Conservation (phyloP, 306 rosid genomes). For the Psophocarpus tetragonolobus region DNA sequence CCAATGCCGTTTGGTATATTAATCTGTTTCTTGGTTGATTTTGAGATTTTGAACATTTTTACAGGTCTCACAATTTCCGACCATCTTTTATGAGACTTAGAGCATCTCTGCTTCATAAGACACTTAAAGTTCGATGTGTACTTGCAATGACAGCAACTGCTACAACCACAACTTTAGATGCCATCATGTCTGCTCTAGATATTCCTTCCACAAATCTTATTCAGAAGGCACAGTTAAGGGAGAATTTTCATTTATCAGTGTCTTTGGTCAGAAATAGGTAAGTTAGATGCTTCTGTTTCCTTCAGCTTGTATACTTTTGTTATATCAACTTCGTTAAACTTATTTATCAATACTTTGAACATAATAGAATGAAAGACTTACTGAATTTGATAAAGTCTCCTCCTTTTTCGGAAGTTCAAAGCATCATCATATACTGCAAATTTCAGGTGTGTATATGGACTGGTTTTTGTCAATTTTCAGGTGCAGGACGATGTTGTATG, state of each 20-base stretch:
- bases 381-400: conserved; percentile 71
- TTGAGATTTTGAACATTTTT: conserved; percentile 22
- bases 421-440: conserved; percentile 94
- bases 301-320: conserved; percentile 4
- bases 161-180: conserved; percentile 73
- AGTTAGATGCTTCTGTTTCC: conserved; percentile 40
- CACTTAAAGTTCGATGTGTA: conserved; percentile 65
- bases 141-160: conserved; percentile 99
- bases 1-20: conserved; percentile 13
- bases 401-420: conserved; percentile 67
- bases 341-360: conserved; percentile 21
- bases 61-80: conserved; percentile 95
- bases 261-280: conserved; percentile 73
- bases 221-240: conserved; percentile 61
- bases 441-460: conserved; percentile 70
- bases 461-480: conserved; percentile 15
- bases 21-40: conserved; percentile 28
- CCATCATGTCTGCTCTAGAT: conserved; percentile 81
- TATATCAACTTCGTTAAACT: conserved; percentile 24
- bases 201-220: conserved; percentile 72
- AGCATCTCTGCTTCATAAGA: conserved; percentile 71
- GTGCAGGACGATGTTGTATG: conserved; percentile 16
- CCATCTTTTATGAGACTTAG: conserved; percentile 93
- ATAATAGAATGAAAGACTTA: conserved; percentile 76
- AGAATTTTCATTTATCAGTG: conserved; percentile 72